Conservation (phyloP, 2,329 filamentous ascomycete genomes). For the Verticillium tricorpus region DNA sequence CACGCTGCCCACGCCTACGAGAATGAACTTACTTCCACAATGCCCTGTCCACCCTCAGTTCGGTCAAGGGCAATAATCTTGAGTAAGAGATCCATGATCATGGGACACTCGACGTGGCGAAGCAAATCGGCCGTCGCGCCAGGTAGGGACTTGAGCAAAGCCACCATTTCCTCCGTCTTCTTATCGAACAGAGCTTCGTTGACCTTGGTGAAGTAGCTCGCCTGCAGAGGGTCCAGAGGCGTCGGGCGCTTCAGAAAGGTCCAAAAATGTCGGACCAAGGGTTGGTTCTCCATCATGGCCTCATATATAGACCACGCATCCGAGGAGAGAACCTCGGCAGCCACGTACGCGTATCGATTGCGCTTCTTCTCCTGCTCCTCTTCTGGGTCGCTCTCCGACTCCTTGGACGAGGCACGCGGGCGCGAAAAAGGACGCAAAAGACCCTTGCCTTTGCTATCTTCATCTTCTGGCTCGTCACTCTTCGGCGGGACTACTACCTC, state of each 20-base stretch:
- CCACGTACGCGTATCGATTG: slow-evolving; percentile 88
- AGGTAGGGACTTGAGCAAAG: slow-evolving; percentile 79
- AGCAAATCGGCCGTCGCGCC: slow-evolving; percentile 80
- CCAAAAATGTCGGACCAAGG: slow-evolving; percentile 83
- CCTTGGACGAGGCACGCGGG: slow-evolving; percentile 48
- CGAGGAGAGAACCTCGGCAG: slow-evolving; percentile 88
- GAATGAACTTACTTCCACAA: slow-evolving; percentile 71
- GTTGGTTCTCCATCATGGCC: slow-evolving; percentile 79
- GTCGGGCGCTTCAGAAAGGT: slow-evolving; percentile 78
- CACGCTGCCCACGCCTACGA: slow-evolving; percentile 1
- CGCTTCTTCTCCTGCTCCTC: slow-evolving; percentile 83
- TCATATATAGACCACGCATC: slow-evolving; percentile 98
- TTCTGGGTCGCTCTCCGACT: slow-evolving; percentile 44
- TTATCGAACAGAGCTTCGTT: slow-evolving; percentile 97
- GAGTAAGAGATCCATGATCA: slow-evolving; percentile 95
- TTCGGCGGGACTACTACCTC: slow-evolving; percentile 50
- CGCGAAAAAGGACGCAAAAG: slow-evolving; percentile 44
- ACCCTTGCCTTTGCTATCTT: slow-evolving; percentile 40
- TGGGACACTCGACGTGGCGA: slow-evolving; percentile 91
- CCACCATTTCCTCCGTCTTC: slow-evolving; percentile 96
- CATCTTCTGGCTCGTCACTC: slow-evolving; percentile 41
- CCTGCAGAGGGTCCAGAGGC: slow-evolving; percentile 86
- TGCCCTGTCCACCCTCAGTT: slow-evolving; percentile 82
- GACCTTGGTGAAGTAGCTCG: slow-evolving; percentile 97
- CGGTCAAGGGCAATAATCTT: slow-evolving; percentile 98